Evolutionary conservation across 2,329 filamentous ascomycete species (phyloP).

Genomic region (Magnaporthales sp.): DNA sequence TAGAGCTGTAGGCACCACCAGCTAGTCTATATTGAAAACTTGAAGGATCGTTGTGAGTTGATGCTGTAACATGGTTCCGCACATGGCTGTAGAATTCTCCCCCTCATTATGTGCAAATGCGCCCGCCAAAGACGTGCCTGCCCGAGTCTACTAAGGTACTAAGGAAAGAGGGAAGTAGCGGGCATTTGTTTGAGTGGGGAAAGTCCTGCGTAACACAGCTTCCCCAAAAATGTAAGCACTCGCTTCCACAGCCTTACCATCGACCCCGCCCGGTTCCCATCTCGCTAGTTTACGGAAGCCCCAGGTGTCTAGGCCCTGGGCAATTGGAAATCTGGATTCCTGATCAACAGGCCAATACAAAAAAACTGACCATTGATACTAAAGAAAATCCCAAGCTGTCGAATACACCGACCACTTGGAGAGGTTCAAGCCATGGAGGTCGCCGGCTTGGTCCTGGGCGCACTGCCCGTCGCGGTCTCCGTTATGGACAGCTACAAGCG

Average conservation of each 20-base stretch:
- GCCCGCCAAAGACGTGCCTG: too few relatives aligned
- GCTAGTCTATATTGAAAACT: too few relatives aligned
- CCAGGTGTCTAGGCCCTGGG: too few relatives aligned
- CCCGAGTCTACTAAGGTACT: too few relatives aligned
- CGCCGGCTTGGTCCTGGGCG: constrained; percentile 5
- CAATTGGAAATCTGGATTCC: neutral
- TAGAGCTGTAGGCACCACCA: too few relatives aligned
- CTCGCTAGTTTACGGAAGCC: too few relatives aligned
- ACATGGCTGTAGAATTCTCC: too few relatives aligned
- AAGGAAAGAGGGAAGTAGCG: neutral
- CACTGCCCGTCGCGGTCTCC: constrained; percentile 1
- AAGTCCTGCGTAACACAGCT: neutral
- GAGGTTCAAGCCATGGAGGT: neutral
- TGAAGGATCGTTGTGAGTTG: too few relatives aligned
- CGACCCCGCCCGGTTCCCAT: too few relatives aligned
- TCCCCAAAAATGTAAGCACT: neutral
- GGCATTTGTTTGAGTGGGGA: neutral
- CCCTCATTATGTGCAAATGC: too few relatives aligned
- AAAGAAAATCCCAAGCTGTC: neutral
- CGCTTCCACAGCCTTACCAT: neutral
- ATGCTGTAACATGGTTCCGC: too few relatives aligned
- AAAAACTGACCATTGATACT: neutral
- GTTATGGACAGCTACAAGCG: constrained; percentile 6
- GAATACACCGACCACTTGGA: neutral
- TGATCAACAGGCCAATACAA: neutral